Evolutionary conservation across 768 basidiomycete genomes (phyloP), one percentile per base, ranked within the genome.

Genomic region (Agaricus blazei): DNA sequence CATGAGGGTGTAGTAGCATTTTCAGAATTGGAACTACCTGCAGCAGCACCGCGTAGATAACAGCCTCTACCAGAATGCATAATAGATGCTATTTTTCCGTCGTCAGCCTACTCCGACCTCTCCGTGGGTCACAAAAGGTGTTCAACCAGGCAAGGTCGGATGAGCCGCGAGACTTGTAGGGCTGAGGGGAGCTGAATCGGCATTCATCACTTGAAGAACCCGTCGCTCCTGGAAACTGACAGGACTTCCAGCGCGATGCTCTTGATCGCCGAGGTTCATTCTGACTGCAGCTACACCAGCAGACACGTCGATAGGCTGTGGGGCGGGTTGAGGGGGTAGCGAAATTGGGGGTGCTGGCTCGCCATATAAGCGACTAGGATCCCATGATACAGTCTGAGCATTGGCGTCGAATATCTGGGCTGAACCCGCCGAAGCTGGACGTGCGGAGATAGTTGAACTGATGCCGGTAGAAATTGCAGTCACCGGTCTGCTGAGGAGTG

Each of bases 371-470:
- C 28, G 29, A 34, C 7, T 42, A 27, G 47, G 38, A 42, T 55
- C 63, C 50, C 48, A 52, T 3, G 15, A 14, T 36, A 44, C 60
- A 49, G 52, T 62, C 56, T 48, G 61, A 40, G 46, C 59, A 54
- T 58, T 61, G 56, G 42, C 56, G 58, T 57, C 54, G 55, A 60
- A 54, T 4, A 56, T 60, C 37, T 62, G 61, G 36, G 59, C 58
- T 23, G 62, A 50, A 15, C 55, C 7, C 1, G 34, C 34, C n/a
- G 59, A 54, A 9, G 3, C 64, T 62, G 74, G 73, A 48, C 69
- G 68, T 50, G 66, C 63, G 24, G 80, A 79, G 26, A 70, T 69
- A 14, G 72, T 68, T 0, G 76, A 75, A 4, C 79, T 78, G n/a
- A 38, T 28, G n/a, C 46, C 14, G 15, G 8, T 45, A 9, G 45